Evolutionary conservation across 345 rosid genomes (phyloP), one percentile per base, ranked within the genome.

Genomic region (Dovyalis caffra): DNA sequence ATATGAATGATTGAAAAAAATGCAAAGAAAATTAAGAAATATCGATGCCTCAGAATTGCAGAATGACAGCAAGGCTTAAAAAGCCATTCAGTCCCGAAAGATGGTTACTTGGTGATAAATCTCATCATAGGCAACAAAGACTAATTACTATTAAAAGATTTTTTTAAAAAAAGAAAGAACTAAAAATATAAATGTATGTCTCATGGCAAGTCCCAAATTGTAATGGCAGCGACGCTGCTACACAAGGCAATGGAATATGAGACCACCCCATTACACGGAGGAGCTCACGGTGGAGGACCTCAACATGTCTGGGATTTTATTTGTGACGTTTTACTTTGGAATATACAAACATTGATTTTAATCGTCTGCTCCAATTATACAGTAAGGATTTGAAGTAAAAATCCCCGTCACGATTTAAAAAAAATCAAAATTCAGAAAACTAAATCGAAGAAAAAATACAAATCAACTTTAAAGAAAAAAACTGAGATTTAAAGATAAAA

Each of bases 51-150:
- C 86, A 84, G 89, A 86, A 82, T 84, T 82, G 86, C 87, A 87
- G 85, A 87, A 79, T 64, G 18, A 58, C 86, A 87, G 61, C 89
- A 84, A 80, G 79, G 87, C 85, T 78, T 58, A 2, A 6, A 43
- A 73, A 77, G 81, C 86, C 87, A 78, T 80, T 86, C 87, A 84
- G 89, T 86, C 87, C 87, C 86, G 85, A 86, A 86, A 84, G 87
- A 84, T 83, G 87, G 83, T 84, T 21, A 61, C 66, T 76, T 78
- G 2, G n/a, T 57, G 57, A 31, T 2, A 16, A 70, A 10, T 84
- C 14, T 87, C 85, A 35, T 80, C 89, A 84, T 47, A 7, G 89
- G 85, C 86, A 31, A 71, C 16, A 20, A n/a, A 56, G 18, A 43
- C 15, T 9, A 4, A 33, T 34, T 20, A 7, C 25, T 37, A 25